Conservation (phyloP, 1,139 yeast species). For the Pichia sp. region DNA sequence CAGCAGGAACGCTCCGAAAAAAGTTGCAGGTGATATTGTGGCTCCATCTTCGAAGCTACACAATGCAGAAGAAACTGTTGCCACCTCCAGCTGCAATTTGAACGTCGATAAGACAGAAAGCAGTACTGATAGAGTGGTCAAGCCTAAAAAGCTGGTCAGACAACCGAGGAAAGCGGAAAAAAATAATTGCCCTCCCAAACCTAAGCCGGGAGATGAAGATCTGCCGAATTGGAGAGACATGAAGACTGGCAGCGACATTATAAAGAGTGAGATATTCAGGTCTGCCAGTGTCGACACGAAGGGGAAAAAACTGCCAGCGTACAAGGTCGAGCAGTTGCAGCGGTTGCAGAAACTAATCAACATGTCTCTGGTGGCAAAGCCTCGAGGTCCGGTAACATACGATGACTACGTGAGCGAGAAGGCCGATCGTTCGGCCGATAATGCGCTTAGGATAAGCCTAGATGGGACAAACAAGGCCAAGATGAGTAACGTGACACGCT, state of each 20-base stretch:
- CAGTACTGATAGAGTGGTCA: background rate
- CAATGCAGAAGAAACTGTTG: background rate
- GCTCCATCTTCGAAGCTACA: too few species aligned
- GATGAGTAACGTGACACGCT: constrained; percentile 18
- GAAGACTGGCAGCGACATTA: background rate
- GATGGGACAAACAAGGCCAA: constrained; percentile 12
- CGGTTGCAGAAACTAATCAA: constrained; percentile 15
- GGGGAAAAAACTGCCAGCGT: constrained; percentile 16
- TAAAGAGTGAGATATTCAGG: constrained; percentile 1
- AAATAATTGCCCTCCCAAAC: background rate
- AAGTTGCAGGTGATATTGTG: background rate
- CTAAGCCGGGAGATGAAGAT: background rate
- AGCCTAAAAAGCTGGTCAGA: background rate
- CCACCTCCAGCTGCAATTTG: background rate
- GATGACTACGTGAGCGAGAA: background rate
- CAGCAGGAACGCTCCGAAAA: background rate
- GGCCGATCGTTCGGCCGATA: background rate
- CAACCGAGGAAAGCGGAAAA: background rate
- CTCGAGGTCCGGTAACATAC: constrained; percentile 15
- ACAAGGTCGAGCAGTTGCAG: constrained; percentile 20
- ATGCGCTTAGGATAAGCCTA: constrained; percentile 1
- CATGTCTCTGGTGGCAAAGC: constrained; percentile 21
- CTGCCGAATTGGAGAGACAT: background rate
- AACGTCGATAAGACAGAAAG: background rate
- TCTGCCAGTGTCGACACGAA: background rate